phyloP scores from a whole-genome alignment of 257 asterid genomes.

The Solanum sparsipilum region DNA sequence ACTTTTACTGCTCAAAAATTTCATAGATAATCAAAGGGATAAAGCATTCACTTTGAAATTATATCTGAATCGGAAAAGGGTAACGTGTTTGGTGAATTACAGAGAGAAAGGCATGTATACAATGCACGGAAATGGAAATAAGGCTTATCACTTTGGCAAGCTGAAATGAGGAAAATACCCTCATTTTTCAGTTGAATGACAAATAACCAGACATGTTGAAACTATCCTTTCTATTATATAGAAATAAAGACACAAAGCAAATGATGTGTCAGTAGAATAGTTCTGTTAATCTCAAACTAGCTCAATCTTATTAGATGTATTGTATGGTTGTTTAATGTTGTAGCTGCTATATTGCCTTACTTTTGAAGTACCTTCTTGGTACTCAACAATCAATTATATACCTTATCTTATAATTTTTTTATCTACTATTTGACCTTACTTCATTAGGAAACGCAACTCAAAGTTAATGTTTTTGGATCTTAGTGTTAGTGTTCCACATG shows the following conservation, averaged over 20 bases:
- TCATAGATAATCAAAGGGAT: too few relatives aligned
- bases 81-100: too few relatives aligned
- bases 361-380: neutral
- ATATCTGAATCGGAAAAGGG: too few relatives aligned
- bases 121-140: too few relatives aligned
- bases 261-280: neutral
- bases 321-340: neutral
- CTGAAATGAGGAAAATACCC: neutral
- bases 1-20: too few relatives aligned
- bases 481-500: neutral
- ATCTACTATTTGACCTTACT: neutral
- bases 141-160: neutral
- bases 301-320: neutral
- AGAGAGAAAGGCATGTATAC: too few relatives aligned
- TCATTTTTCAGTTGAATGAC: too few relatives aligned
- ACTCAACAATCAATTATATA: neutral
- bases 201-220: neutral
- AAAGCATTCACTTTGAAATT: too few relatives aligned
- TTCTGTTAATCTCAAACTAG: neutral
- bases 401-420: neutral
- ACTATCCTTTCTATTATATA: neutral
- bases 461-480: neutral
- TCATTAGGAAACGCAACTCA: neutral
- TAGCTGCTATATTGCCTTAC: neutral
- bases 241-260: neutral